phyloP scores from a whole-genome alignment of 371 early-diverging fungal species.

The Batkoa obscura region DNA sequence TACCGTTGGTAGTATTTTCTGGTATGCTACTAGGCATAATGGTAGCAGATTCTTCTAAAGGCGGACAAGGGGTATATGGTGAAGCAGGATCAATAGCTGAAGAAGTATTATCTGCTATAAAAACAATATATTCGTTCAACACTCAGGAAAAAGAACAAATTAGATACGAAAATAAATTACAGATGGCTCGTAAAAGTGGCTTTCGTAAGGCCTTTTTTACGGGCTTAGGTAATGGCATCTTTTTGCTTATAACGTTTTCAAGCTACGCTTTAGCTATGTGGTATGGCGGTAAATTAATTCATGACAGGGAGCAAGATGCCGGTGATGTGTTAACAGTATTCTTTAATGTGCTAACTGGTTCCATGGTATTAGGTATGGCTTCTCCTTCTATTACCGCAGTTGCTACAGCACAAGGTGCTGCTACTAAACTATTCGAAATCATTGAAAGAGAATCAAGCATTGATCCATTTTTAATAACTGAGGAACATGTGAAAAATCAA shows the following conservation, averaged over 20 bases:
- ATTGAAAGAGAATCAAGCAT: conserved; percentile 54
- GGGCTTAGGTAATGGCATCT: conserved; percentile 31
- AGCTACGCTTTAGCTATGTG: conserved; percentile 51
- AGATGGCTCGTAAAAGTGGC: conserved; percentile 23
- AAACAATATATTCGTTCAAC: conserved; percentile 66
- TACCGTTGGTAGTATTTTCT: background rate
- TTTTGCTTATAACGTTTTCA: conserved; percentile 6
- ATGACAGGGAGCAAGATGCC: conserved; percentile 18
- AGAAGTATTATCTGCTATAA: conserved; percentile 57
- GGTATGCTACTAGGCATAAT: conserved; percentile 7
- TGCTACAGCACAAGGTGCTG: conserved; percentile 34
- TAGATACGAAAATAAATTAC: conserved; percentile 28
- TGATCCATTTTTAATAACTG: conserved; percentile 27
- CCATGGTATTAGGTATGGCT: conserved; percentile 17
- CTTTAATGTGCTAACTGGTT: conserved; percentile 38
- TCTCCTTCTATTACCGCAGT: conserved; percentile 34
- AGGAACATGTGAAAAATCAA: conserved; percentile 29
- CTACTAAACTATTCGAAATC: conserved; percentile 38
- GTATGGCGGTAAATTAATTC: conserved; percentile 41
- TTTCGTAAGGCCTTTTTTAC: conserved; percentile 19
- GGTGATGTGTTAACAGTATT: conserved; percentile 38
- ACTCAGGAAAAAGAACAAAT: conserved; percentile 37
- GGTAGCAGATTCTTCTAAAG: conserved; percentile 21
- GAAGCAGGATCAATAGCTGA: conserved; percentile 56
- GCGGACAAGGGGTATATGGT: conserved; percentile 20